These are phyloP conservation scores for Malassezia arunalokei DNA, from an alignment of 1,284 basidiomycete species.

Conservation along the genomic window DNA sequence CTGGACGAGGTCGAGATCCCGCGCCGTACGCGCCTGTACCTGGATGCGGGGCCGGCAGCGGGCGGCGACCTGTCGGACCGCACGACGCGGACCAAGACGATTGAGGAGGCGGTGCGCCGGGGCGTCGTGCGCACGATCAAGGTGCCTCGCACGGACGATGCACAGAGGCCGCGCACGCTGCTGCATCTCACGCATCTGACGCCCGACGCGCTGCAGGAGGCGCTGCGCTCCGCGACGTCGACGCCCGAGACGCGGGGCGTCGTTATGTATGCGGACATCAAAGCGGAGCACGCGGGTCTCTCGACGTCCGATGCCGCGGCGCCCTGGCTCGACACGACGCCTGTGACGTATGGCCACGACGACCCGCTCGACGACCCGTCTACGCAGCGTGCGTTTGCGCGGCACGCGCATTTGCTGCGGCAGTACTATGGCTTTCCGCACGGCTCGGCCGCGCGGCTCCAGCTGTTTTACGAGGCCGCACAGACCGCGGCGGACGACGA, in stretches of 20 bases:
- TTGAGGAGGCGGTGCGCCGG: conserved; percentile 2
- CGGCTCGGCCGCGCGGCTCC: conserved; percentile 22
- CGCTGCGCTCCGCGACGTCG: background rate
- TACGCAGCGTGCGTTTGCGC: conserved; percentile 15
- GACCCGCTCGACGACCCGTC: conserved; percentile 1
- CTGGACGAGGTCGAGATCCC: conserved; percentile 13
- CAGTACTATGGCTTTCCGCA: conserved; percentile 23
- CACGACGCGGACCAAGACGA: conserved; percentile 10
- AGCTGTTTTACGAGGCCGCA: conserved; percentile 21
- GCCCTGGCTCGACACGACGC: conserved; percentile 26
- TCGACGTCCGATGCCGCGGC: background rate
- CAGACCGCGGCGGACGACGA: background rate
- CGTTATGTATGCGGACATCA: background rate
- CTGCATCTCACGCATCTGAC: background rate
- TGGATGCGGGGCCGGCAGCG: background rate
- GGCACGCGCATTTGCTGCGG: conserved; percentile 16
- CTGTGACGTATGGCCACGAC: conserved; percentile 11
- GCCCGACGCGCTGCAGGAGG: background rate
- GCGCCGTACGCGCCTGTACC: background rate
- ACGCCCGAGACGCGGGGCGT: background rate
- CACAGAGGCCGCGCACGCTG: background rate
- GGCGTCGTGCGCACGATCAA: conserved; percentile 6
- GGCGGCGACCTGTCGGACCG: conserved; percentile 7
- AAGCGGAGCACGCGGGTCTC: background rate
- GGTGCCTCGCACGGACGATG: conserved; percentile 4